Conservation (phyloP, 352 stramenopile genomes). For the Phytophthora multivora region DNA sequence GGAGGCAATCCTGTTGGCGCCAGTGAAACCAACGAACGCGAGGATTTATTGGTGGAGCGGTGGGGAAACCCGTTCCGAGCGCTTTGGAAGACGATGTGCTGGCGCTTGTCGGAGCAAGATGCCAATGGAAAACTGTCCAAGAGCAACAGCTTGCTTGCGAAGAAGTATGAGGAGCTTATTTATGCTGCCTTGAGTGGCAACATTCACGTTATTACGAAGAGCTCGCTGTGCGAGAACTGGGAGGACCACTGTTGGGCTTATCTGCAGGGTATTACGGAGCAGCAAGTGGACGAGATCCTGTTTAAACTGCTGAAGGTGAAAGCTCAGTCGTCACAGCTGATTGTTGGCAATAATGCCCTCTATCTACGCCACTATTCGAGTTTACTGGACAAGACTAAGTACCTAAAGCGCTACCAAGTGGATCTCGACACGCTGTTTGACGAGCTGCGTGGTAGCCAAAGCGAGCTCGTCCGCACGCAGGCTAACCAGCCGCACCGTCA, state of each 20-base stretch:
- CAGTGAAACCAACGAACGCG: conserved; percentile 54
- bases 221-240: conserved; percentile 76
- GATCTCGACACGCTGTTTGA: conserved; percentile 80
- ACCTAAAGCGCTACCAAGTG: conserved; percentile 74
- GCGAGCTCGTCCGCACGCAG: conserved; percentile 69
- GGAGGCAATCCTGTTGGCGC: conserved; percentile 65
- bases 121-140: conserved; percentile 57
- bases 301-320: conserved; percentile 79
- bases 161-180: conserved; percentile 79
- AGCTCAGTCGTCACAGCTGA: conserved; percentile 68
- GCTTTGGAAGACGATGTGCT: conserved; percentile 88
- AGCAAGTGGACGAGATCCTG: conserved; percentile 74
- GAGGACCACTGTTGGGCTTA: conserved; percentile 89
- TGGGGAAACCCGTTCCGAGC: conserved; percentile 86
- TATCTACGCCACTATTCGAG: conserved; percentile 59
- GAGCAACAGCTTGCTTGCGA: conserved; percentile 60
- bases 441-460: conserved; percentile 66
- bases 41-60: conserved; percentile 55
- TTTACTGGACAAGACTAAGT: conserved; percentile 74
- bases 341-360: conserved; percentile 70
- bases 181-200: conserved; percentile 84
- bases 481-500: conserved; percentile 70
- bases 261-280: conserved; percentile 67
- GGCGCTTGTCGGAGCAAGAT: conserved; percentile 70
- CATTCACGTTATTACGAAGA: conserved; percentile 64